Percentiles rank a stretch among this genome's conserved stretches.
Evolutionary conservation across 352 stramenopile genomes (phyloP).

Genomic region (Phytophthora lateralis): DNA sequence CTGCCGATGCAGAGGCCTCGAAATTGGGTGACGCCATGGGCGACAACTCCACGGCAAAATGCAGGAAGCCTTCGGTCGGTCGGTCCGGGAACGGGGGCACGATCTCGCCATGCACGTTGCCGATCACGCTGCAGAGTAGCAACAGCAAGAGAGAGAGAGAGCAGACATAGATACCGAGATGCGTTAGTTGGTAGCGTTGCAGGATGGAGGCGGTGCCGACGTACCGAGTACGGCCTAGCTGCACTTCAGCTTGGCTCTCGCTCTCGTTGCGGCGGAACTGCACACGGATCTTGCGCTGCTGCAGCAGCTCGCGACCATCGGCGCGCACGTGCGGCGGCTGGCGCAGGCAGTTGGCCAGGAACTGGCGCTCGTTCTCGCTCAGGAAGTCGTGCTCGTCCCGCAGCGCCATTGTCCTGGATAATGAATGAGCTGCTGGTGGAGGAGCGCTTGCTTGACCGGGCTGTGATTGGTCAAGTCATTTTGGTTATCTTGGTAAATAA

Average conservation of each 20-base stretch:
- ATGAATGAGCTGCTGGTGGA: conserved; percentile 15
- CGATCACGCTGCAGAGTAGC: conserved; percentile 55
- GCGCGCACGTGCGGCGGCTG: conserved; percentile 65
- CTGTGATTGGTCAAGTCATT: conserved; percentile 29
- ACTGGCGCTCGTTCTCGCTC: conserved; percentile 83
- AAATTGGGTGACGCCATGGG: conserved; percentile 86
- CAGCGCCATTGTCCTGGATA: conserved; percentile 44
- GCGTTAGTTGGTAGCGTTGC: background rate
- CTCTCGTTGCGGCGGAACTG: conserved; percentile 80
- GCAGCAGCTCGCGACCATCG: conserved; percentile 79
- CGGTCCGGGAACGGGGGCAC: conserved; percentile 86
- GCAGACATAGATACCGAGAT: background rate
- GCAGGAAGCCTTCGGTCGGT: conserved; percentile 87
- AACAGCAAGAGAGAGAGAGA: background rate
- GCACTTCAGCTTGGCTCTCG: conserved; percentile 81
- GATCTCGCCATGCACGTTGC: conserved; percentile 85
- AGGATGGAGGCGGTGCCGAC: background rate
- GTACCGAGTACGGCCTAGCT: conserved; percentile 77
- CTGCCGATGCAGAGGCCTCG: conserved; percentile 45
- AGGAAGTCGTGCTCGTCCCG: conserved; percentile 75
- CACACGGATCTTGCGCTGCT: conserved; percentile 84
- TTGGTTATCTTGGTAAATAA: background rate
- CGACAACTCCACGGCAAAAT: conserved; percentile 86
- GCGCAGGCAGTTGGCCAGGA: conserved; percentile 69
- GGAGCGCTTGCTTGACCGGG: conserved; percentile 1